phyloP scores from a whole-genome alignment of 208 protist genomes.

The Cochliopodium minus region DNA sequence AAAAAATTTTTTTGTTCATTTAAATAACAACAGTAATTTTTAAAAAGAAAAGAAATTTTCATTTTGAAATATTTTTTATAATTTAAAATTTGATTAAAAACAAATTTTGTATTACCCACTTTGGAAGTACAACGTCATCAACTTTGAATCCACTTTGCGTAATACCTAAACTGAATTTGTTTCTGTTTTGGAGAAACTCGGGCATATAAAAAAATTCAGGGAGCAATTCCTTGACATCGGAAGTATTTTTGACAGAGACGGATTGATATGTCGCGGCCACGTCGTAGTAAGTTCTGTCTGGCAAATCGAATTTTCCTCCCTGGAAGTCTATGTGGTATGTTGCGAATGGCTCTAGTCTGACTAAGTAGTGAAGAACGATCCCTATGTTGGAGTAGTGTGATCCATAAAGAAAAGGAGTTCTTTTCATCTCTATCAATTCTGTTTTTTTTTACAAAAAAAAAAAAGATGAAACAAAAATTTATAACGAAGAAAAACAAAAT shows the following conservation, averaged over 20 bases:
- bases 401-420: constrained; percentile 82
- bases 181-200: constrained; percentile 73
- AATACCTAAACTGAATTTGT: constrained; percentile 61
- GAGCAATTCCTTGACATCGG: constrained; percentile 86
- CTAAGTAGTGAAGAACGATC: constrained; percentile 79
- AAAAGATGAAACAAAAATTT: no score
- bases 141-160: constrained; percentile 56
- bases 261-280: constrained; percentile 56
- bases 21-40: no score
- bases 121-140: constrained; percentile 71
- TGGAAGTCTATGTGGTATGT: constrained; percentile 68
- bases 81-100: no score
- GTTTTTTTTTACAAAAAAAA: no score
- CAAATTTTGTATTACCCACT: constrained; percentile 68
- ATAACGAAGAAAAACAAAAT: no score
- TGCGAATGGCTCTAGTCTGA: constrained; percentile 91
- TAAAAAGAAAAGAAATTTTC: no score
- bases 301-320: constrained; percentile 78
- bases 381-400: constrained; percentile 89
- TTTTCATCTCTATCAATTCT: no score
- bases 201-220: constrained; percentile 88
- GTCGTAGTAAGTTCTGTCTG: constrained; percentile 85
- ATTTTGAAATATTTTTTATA: no score
- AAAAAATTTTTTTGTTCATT: no score
- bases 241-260: constrained; percentile 24